These are phyloP conservation scores for Pythium aristosporum DNA, from an alignment of 352 stramenopile genomes.

Conservation along the genomic window DNA sequence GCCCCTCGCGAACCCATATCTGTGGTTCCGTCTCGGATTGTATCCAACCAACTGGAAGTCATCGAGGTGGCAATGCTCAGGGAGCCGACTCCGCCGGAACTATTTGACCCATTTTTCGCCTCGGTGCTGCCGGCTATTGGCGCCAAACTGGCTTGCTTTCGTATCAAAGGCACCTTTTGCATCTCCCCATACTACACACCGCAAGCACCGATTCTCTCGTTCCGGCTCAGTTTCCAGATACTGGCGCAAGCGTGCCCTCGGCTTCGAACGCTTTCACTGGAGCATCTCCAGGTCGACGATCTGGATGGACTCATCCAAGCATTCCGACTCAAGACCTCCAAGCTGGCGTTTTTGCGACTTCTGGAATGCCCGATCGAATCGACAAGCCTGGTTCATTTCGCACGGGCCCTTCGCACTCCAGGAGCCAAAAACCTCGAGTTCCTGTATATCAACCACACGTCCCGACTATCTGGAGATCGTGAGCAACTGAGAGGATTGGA, in stretches of 20 bases:
- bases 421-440: neutral
- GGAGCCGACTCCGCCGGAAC: neutral
- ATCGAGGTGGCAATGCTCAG: neutral
- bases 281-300: neutral
- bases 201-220: neutral
- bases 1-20: neutral
- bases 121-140: neutral
- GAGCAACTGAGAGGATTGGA: neutral
- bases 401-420: neutral
- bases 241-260: neutral
- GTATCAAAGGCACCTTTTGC: neutral
- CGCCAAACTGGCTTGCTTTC: neutral
- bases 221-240: neutral
- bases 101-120: neutral
- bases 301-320: neutral
- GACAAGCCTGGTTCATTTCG: neutral
- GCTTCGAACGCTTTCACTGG: neutral
- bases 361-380: slow-evolving; percentile 1
- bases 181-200: neutral
- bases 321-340: neutral
- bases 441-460: neutral
- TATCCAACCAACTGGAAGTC: neutral
- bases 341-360: neutral
- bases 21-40: neutral
- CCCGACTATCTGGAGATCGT: neutral